Evolutionary conservation across 1,284 basidiomycete genomes (phyloP), one percentile per base, ranked within the genome.

Genomic region (Tylopilus orsonianus): DNA sequence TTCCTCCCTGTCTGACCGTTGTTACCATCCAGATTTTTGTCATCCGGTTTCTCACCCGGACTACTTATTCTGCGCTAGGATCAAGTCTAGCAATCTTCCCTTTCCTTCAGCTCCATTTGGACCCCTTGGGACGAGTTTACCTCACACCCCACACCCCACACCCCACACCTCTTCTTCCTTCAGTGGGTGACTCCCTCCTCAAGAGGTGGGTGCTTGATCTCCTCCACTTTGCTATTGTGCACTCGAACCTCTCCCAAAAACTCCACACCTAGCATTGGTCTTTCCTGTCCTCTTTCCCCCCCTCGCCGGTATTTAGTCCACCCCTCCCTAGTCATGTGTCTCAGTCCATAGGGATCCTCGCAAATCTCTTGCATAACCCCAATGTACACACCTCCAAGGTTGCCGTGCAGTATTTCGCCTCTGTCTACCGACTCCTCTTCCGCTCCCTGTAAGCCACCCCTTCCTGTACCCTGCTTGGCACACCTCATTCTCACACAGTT

Each of bases 351-450:
- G 88, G 93, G 41, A 82, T 81, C 0, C 74, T 97, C 22, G 80
- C 78, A 10, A 77, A 79, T 33, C 77, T 96, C 33, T 69, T 97
- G 53, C 76, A 85, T 50, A 88, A 91, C 58, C 67, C 79, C 4
- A 86, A 83, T 55, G 69, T 78, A 20, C 68, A 73, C 47, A 88
- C 85, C 27, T 81, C 91, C 48, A 96, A 95, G 71, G 79, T 90
- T 8, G 83, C 82, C 36, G 81, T 93, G 16, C 90, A 95, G 61
- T 89, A 83, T 64, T 83, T 98, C 53, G 81, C 88, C 37, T 85
- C 87, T n/a, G 83, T 91, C 29, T 97, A 97, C 63, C 91, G 94
- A 0, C 75, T 95, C 44, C 72, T 98, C 35, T 97, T 98, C 64
- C 85, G 90, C 20, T 72, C 79, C 43, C 67, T 92, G 93, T 94